These are phyloP conservation scores for Testicularia cyperi DNA, from an alignment of 1,284 basidiomycete species.

Conservation along the genomic window DNA sequence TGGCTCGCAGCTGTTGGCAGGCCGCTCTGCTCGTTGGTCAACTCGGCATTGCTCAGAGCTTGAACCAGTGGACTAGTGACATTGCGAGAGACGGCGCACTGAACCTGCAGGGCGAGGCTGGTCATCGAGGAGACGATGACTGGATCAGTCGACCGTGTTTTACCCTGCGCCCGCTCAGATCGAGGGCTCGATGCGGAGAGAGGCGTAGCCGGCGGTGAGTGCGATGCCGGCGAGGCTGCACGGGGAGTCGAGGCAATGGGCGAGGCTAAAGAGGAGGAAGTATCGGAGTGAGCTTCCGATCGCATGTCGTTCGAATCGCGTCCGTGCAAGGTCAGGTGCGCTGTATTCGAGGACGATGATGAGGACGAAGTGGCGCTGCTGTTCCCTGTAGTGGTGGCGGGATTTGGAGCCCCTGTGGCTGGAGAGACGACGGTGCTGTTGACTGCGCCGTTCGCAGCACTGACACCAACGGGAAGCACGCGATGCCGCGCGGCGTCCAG, in stretches of 20 bases:
- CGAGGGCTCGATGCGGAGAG: conserved; percentile 1
- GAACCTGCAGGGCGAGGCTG: conserved; percentile 24
- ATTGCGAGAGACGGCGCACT: conserved; percentile 30
- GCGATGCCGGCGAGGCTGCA: conserved; percentile 18
- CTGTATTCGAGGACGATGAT: no score
- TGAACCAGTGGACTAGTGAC: conserved; percentile 32
- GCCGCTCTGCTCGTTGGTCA: background rate
- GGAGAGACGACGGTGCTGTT: no score
- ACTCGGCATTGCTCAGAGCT: conserved; percentile 22
- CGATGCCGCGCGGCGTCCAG: no score
- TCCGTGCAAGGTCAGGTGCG: no score
- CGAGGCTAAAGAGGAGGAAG: conserved; percentile 19
- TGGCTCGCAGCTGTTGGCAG: no score
- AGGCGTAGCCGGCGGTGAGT: conserved; percentile 4
- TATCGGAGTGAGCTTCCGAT: no score
- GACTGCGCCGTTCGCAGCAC: no score
- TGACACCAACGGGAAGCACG: no score
- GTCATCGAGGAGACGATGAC: conserved; percentile 19
- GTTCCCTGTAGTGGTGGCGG: no score
- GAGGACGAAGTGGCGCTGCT: no score
- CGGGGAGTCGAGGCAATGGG: conserved; percentile 23
- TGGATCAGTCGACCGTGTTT: background rate
- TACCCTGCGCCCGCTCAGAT: background rate
- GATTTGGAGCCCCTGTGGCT: no score
- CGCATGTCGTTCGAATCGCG: background rate